These are phyloP conservation scores for Citrus sp. DNA, from an alignment of 345 rosid genomes.

Conservation along the genomic window DNA sequence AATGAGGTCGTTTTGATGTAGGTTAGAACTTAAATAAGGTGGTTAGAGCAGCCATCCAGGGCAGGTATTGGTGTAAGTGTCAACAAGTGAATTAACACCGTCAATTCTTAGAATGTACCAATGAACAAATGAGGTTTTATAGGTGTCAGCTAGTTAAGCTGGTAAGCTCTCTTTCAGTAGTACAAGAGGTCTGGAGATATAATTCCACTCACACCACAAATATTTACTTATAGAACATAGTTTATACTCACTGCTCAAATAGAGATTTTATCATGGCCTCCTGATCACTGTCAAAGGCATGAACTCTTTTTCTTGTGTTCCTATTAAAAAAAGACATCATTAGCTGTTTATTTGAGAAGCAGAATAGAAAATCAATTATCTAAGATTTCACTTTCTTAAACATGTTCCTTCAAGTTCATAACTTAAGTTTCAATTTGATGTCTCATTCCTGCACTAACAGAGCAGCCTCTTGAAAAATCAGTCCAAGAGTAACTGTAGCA, in stretches of 20 bases:
- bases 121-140: background rate
- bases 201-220: background rate
- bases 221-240: background rate
- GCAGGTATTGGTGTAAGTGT: background rate
- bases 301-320: conserved; percentile 61
- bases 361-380: conserved; percentile 10
- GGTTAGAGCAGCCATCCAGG: background rate
- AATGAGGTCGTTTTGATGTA: background rate
- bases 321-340: conserved; percentile 40
- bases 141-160: background rate
- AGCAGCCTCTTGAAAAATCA: background rate
- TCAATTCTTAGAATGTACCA: background rate
- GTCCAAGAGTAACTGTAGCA: background rate
- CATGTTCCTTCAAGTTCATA: conserved; percentile 4
- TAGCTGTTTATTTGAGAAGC: conserved; percentile 14
- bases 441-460: background rate
- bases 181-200: background rate
- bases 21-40: background rate
- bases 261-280: conserved; percentile 66
- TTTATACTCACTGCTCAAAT: conserved; percentile 71
- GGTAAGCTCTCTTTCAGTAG: background rate
- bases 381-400: background rate
- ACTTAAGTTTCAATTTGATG: conserved; percentile 1
- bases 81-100: conserved; percentile 4
- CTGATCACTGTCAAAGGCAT: conserved; percentile 68